Conservation (phyloP, 2,329 filamentous ascomycete genomes). For the Venturia effusa region DNA sequence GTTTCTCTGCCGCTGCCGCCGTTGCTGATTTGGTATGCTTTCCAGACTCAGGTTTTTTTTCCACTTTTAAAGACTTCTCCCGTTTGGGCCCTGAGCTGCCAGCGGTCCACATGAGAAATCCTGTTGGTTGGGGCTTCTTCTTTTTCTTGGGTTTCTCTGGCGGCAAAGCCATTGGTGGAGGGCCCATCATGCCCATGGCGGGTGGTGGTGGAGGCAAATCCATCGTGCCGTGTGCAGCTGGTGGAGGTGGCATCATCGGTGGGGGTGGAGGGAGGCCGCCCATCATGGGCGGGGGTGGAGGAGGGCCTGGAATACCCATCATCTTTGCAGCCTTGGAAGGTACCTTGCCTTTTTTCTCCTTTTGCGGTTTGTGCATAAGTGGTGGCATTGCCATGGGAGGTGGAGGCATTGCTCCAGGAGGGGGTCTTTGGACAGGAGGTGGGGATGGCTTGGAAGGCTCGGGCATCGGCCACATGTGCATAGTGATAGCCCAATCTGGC, state of each 20-base stretch:
- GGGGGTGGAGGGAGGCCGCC: conserved; percentile 12
- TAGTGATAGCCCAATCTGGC: conserved; percentile 37
- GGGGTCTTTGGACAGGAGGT: conserved; percentile 2
- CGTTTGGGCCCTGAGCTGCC: conserved; percentile 11
- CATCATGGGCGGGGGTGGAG: conserved; percentile 11
- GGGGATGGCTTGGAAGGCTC: conserved; percentile 17
- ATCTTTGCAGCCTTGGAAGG: conserved; percentile 8
- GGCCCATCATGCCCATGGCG: conserved; percentile 6
- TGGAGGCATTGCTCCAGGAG: conserved; percentile 3
- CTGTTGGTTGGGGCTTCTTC: conserved; percentile 12
- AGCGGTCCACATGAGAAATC: conserved; percentile 20
- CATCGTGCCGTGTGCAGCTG: not conserved
- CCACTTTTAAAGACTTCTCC: conserved; percentile 18
- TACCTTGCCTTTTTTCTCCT: conserved; percentile 14
- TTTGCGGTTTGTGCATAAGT: conserved; percentile 12
- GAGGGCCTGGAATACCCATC: conserved; percentile 1
- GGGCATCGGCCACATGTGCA: conserved; percentile 39
- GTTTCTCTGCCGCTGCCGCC: conserved; percentile 5
- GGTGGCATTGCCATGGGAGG: conserved; percentile 12
- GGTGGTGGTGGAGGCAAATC: not conserved
- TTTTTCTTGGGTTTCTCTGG: conserved; percentile 11
- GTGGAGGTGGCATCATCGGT: conserved; percentile 11
- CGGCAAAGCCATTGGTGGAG: conserved; percentile 7
- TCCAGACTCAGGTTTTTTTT: conserved; percentile 19
- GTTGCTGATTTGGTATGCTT: conserved; percentile 7